Evolutionary conservation across 257 asterid species (phyloP).

Genomic region (Paulownia fortunei): DNA sequence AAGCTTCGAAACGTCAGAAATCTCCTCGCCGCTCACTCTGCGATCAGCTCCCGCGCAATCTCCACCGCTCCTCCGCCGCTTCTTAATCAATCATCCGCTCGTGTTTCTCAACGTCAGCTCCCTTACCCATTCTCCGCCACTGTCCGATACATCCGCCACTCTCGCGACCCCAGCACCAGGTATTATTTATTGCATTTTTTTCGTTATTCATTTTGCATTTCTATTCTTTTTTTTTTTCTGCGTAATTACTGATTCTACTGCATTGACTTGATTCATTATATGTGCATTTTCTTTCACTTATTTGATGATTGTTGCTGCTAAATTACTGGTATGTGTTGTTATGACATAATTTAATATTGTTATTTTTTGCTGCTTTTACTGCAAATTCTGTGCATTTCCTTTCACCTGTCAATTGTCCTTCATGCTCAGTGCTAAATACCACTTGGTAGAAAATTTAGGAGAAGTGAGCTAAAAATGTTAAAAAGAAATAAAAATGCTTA

Average conservation of each 20-base stretch:
- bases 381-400: neutral
- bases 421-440: neutral
- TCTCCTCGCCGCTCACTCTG: constrained; percentile 32
- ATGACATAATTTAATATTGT: neutral
- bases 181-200: neutral
- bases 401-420: neutral
- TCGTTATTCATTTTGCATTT: too few species aligned
- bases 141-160: constrained; percentile 58
- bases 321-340: neutral
- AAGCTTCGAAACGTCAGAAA: constrained; percentile 41
- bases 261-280: neutral
- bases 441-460: too few species aligned
- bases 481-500: neutral
- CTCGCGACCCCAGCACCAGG: constrained; percentile 57
- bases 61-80: constrained; percentile 48
- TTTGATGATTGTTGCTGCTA: neutral
- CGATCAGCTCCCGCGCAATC: constrained; percentile 41
- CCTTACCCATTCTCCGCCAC: constrained; percentile 33
- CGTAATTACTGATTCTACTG: neutral
- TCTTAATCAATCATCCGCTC: constrained; percentile 34
- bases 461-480: neutral
- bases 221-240: neutral
- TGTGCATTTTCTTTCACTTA: neutral
- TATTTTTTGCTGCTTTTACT: neutral
- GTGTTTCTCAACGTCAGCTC: constrained; percentile 29